Conservation (phyloP, 2,329 filamentous ascomycete genomes). For the Nigrospora sphaerica region DNA sequence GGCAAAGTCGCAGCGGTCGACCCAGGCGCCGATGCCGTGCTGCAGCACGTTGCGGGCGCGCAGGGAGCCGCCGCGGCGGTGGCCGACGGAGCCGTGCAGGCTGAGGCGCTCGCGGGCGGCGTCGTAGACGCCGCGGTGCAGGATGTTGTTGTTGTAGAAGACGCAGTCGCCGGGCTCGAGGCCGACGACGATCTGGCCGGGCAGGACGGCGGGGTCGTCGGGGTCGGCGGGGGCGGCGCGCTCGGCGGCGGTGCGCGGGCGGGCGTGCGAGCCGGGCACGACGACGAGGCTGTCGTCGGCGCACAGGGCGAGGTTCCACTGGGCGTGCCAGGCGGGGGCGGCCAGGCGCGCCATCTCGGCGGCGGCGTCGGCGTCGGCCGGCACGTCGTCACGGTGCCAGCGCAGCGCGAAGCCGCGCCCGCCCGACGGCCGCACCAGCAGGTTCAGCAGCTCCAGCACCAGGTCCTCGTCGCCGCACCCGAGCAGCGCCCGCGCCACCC, state of each 20-base stretch:
- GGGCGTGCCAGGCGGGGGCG: constrained; percentile 63
- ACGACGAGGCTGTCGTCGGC: constrained; percentile 66
- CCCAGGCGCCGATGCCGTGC: constrained; percentile 65
- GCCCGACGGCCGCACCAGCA: constrained; percentile 61
- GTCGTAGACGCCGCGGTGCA: constrained; percentile 65
- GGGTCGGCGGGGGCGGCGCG: constrained; percentile 61
- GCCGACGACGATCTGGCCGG: constrained; percentile 57
- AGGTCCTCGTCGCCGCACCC: constrained; percentile 51
- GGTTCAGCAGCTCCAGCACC: constrained; percentile 83
- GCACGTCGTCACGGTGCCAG: constrained; percentile 84
- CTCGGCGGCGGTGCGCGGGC: constrained; percentile 65
- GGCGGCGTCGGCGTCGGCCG: constrained; percentile 53
- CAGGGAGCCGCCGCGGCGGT: constrained; percentile 43
- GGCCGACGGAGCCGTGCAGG: constrained; percentile 65
- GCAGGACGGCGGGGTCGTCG: constrained; percentile 36
- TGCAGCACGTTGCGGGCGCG: constrained; percentile 68
- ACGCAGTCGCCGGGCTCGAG: constrained; percentile 70
- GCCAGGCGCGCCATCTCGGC: constrained; percentile 59
- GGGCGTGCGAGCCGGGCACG: constrained; percentile 67
- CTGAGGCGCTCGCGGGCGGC: constrained; percentile 56
- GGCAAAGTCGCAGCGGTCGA: constrained; percentile 49
- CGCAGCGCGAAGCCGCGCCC: constrained; percentile 63
- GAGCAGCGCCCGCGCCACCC: constrained; percentile 59
- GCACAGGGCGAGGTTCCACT: constrained; percentile 82
- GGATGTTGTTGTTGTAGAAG: constrained; percentile 87